Evolutionary conservation across 2,329 filamentous ascomycete genomes (phyloP).

Genomic region (Alternaria atra): DNA sequence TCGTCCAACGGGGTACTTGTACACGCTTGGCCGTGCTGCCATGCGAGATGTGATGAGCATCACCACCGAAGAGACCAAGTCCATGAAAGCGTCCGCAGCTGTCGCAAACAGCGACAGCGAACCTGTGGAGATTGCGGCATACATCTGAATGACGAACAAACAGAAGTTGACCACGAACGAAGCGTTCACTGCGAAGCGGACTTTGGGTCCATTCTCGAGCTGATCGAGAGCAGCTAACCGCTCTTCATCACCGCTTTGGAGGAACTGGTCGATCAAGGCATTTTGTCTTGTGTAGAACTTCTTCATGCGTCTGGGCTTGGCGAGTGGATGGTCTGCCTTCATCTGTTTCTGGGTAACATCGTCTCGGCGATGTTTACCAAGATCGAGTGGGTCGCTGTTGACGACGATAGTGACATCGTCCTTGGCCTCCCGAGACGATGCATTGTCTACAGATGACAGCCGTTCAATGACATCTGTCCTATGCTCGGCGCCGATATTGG

Average conservation of each 20-base stretch:
- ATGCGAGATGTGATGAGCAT: slow-evolving; percentile 69
- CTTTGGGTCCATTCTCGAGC: slow-evolving; percentile 56
- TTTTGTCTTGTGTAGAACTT: slow-evolving; percentile 56
- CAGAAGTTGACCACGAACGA: slow-evolving; percentile 54
- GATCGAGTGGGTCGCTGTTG: slow-evolving; percentile 48
- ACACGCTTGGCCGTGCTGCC: slow-evolving; percentile 67
- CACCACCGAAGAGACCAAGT: slow-evolving; percentile 70
- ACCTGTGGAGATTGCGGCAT: slow-evolving; percentile 66
- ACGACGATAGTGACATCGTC: slow-evolving; percentile 28
- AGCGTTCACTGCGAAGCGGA: slow-evolving; percentile 52
- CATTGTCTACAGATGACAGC: slow-evolving; percentile 29
- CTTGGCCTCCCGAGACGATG: slow-evolving; percentile 34
- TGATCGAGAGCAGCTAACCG: slow-evolving; percentile 61
- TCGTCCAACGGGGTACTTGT: slow-evolving; percentile 70
- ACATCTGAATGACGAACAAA: slow-evolving; percentile 67
- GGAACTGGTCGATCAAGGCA: slow-evolving; percentile 57
- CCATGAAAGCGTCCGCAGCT: slow-evolving; percentile 73
- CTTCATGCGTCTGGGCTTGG: slow-evolving; percentile 21
- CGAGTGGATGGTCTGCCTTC: slow-evolving; percentile 42
- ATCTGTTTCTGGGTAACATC: slow-evolving; percentile 57
- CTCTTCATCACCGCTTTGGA: slow-evolving; percentile 66
- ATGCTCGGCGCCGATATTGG: slow-evolving; percentile 28
- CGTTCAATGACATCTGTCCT: slow-evolving; percentile 37
- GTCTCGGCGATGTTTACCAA: slow-evolving; percentile 45
- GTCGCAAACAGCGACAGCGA: slow-evolving; percentile 71